Evolutionary conservation across 2,329 filamentous ascomycete species (phyloP), one percentile per base, ranked within the genome.

Genomic region (Penicillium freii): DNA sequence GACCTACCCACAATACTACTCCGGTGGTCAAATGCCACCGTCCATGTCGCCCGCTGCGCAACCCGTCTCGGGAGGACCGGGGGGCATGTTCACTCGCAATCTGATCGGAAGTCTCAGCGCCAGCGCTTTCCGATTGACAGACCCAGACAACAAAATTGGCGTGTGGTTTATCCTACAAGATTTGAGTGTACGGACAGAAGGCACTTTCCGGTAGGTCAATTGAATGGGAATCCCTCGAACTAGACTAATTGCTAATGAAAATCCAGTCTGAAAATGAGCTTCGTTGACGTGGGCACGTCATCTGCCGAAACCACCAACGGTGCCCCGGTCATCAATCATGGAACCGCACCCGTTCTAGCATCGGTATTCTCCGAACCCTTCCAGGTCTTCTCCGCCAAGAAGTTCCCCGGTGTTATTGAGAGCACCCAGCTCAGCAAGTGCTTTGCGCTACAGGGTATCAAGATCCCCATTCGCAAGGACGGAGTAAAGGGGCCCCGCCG

Each of bases 81-180:
- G 87, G 38, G 91, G 90, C 55, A 95, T 96, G 91, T 96, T 93
- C 71, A 97, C 92, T 0, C 82, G 93, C 51, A 99, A 97, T 69
- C 83, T 99, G 10, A 97, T 99, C 62, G 94, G 94, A 2, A 96
- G 90, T 72, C 80, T 96, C 51, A 88, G 91, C 6, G 92, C 92
- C 33, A 96, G 92, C 69, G 93, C 93, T 1, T 93, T 92, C 70
- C 86, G 88, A 33, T 82, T 97, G 52, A 87, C 85, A 2, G 92
- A 97, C 65, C 84, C 87, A 0, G 80, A 89, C 17, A 88, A 91
- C 63, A 90, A 91, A 72, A 86, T 90, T 50, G 93, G 93, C 2
- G 92, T 96, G 62, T 99, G 93, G 93, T 99, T 99, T 69, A 90
- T 99, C 45, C 80, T 97, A 52, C 93, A 97, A 73, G 94, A 99